Evolutionary conservation across 1,284 basidiomycete genomes (phyloP).

Genomic region (Inonotus hispidus): DNA sequence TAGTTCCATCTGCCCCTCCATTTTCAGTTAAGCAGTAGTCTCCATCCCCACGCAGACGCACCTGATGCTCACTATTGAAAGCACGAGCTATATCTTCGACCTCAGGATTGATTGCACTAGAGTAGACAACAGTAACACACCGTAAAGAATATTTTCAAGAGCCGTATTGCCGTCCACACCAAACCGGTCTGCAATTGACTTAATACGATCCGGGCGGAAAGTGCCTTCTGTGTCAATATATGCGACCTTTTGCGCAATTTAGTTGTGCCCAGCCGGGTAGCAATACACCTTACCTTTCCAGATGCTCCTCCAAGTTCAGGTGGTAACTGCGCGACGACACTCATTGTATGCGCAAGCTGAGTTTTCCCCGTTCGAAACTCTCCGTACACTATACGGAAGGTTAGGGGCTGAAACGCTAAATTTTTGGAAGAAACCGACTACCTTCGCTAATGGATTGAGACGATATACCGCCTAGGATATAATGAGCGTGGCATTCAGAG

Average conservation of each 20-base stretch:
- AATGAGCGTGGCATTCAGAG: not conserved
- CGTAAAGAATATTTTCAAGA: constrained; percentile 82
- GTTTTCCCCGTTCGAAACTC: constrained; percentile 87
- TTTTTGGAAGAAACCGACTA: constrained; percentile 22
- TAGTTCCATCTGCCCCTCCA: constrained; percentile 65
- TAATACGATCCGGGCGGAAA: constrained; percentile 88
- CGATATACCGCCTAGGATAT: constrained; percentile 64
- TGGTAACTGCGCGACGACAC: constrained; percentile 83
- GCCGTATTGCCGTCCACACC: constrained; percentile 85
- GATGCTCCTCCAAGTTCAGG: constrained; percentile 84
- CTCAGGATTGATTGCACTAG: not conserved
- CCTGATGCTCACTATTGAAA: constrained; percentile 86
- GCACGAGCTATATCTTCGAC: constrained; percentile 55
- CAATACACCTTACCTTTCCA: constrained; percentile 57
- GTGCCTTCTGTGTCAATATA: constrained; percentile 95
- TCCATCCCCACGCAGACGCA: constrained; percentile 23
- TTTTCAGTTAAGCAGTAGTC: constrained; percentile 10
- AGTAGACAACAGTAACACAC: constrained; percentile 32
- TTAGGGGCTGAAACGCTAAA: not conserved
- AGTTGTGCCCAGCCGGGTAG: constrained; percentile 8
- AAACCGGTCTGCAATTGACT: constrained; percentile 85
- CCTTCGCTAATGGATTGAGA: constrained; percentile 93
- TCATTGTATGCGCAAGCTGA: constrained; percentile 89
- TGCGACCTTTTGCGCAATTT: constrained; percentile 55
- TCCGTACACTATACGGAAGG: constrained; percentile 55